Evolutionary conservation across 306 rosid species (phyloP).

Genomic region (Heteromeles arbutifolia): DNA sequence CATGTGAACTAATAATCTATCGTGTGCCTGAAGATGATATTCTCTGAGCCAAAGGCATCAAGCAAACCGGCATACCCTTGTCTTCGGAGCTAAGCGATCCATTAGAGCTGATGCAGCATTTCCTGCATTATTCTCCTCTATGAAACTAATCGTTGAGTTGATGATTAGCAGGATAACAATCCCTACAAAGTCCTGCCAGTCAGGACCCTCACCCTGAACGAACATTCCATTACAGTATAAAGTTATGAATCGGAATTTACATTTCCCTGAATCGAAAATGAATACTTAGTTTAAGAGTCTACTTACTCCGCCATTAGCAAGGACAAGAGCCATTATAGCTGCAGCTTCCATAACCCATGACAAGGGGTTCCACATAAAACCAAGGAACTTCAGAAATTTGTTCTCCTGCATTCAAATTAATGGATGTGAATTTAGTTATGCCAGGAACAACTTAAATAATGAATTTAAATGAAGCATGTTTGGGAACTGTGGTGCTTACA

Average conservation of each 20-base stretch:
- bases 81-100: constrained; percentile 82
- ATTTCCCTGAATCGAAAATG: background rate
- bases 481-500: constrained; percentile 26
- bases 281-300: background rate
- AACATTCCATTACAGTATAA: constrained; percentile 7
- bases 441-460: background rate
- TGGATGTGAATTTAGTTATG: background rate
- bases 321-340: constrained; percentile 77
- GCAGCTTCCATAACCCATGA: constrained; percentile 99
- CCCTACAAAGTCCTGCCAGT: constrained; percentile 90
- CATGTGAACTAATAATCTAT: background rate
- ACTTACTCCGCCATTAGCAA: constrained; percentile 90
- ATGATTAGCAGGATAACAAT: constrained; percentile 59
- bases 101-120: constrained; percentile 79
- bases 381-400: constrained; percentile 64
- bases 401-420: constrained; percentile 52
- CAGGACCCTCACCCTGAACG: constrained; percentile 81
- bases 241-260: constrained; percentile 5
- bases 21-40: background rate
- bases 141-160: constrained; percentile 85
- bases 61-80: constrained; percentile 38
- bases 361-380: constrained; percentile 92
- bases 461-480: background rate
- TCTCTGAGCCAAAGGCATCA: constrained; percentile 4
- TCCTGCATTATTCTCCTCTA: constrained; percentile 86